Evolutionary conservation across 805 yeast genomes (phyloP).

Genomic region (Pichia cabralensis): DNA sequence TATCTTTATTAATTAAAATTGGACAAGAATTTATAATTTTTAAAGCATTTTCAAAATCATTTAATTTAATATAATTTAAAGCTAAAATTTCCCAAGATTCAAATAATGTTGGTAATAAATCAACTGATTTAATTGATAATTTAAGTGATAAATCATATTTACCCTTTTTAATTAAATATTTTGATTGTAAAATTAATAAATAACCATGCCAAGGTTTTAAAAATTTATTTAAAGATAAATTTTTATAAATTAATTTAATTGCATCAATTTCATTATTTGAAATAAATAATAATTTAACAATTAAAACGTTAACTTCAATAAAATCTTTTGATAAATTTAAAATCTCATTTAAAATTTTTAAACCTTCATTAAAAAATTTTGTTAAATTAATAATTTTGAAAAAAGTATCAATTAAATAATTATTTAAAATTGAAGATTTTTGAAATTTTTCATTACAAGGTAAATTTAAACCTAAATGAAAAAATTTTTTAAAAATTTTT

Average conservation of each 20-base stretch:
- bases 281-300: slow-evolving; percentile 42
- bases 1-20: slow-evolving; percentile 66
- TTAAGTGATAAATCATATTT: slow-evolving; percentile 48
- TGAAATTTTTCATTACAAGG: slow-evolving; percentile 64
- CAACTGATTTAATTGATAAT: slow-evolving; percentile 54
- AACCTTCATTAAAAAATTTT: slow-evolving; percentile 50
- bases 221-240: slow-evolving; percentile 22
- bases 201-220: slow-evolving; percentile 45
- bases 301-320: slow-evolving; percentile 46
- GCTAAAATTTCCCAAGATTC: slow-evolving; percentile 65
- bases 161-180: slow-evolving; percentile 44
- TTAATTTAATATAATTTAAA: slow-evolving; percentile 48
- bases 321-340: slow-evolving; percentile 42
- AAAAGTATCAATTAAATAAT: slow-evolving; percentile 70
- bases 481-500: slow-evolving; percentile 55
- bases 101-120: slow-evolving; percentile 66
- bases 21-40: slow-evolving; percentile 73
- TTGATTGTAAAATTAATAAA: slow-evolving; percentile 45
- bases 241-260: slow-evolving; percentile 39
- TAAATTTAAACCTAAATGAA: slow-evolving; percentile 51
- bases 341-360: slow-evolving; percentile 46
- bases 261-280: slow-evolving; percentile 54
- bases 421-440: slow-evolving; percentile 50
- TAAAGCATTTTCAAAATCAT: slow-evolving; percentile 63
- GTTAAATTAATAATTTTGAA: slow-evolving; percentile 55